A percentile compares a stretch with the other conserved stretches of the same genome.
Conservation (phyloP, 2,329 filamentous ascomycete species). For the Colletotrichum orbiculare region DNA sequence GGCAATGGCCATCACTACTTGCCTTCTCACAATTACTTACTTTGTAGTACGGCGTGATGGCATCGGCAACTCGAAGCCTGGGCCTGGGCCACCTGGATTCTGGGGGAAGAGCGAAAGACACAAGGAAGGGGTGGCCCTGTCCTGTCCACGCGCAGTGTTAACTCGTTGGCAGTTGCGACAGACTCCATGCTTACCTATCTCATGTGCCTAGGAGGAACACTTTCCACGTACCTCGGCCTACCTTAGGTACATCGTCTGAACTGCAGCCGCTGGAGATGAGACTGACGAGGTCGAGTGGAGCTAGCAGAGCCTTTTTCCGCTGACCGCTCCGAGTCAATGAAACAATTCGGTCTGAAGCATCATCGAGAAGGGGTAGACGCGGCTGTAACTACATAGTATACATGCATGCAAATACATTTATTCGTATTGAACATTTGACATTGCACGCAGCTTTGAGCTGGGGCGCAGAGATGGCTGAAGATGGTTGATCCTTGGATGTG, state of each 20-base stretch:
- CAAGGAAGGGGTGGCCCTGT: constrained; percentile 20
- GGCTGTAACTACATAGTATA: no score
- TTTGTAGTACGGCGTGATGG: constrained; percentile 15
- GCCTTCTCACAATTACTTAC: background rate
- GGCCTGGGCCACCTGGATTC: constrained; percentile 19
- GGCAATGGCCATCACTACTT: no score
- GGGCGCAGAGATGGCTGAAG: constrained; percentile 2
- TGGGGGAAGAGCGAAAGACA: constrained; percentile 15
- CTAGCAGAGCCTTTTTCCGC: constrained; percentile 15
- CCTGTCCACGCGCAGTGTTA: background rate
- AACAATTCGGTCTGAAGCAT: constrained; percentile 8
- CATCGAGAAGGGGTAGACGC: background rate
- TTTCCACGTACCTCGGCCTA: no score
- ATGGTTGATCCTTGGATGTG: constrained; percentile 29
- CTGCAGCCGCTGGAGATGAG: constrained; percentile 18
- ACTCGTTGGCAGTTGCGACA: no score
- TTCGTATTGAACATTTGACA: background rate
- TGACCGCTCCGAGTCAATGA: constrained; percentile 22
- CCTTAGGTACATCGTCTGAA: no score
- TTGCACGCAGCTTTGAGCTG: no score
- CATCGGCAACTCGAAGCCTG: constrained; percentile 1
- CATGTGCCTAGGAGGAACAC: no score
- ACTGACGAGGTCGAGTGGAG: constrained; percentile 3
- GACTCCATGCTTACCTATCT: no score
- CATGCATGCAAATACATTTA: background rate